These are phyloP conservation scores for Phytophthora fragariae DNA, from an alignment of 352 stramenopile species.

Conservation along the genomic window DNA sequence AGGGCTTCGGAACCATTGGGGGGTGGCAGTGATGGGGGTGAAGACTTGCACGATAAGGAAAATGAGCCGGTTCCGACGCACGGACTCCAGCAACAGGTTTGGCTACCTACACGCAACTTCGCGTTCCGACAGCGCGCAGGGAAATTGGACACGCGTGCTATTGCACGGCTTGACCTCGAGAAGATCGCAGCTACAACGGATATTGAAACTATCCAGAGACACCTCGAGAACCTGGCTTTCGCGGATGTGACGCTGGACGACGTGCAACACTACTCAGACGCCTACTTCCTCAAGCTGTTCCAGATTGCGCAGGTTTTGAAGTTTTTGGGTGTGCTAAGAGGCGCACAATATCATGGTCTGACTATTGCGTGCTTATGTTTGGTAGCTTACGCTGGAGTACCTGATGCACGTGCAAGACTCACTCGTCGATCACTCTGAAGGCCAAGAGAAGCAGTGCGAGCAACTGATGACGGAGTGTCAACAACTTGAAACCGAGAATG, in stretches of 20 bases:
- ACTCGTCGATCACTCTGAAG: constrained; percentile 69
- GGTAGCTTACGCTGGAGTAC: constrained; percentile 84
- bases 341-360: neutral
- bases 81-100: constrained; percentile 53
- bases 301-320: constrained; percentile 76
- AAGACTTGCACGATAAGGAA: constrained; percentile 29
- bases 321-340: neutral
- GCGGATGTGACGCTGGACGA: constrained; percentile 85
- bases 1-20: neutral
- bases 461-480: constrained; percentile 66
- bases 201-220: constrained; percentile 74
- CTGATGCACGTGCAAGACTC: constrained; percentile 87
- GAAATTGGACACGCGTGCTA: constrained; percentile 77
- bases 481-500: constrained; percentile 69
- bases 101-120: constrained; percentile 78
- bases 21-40: constrained; percentile 12
- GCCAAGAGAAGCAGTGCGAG: constrained; percentile 75
- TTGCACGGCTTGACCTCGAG: constrained; percentile 74
- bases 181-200: constrained; percentile 82
- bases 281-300: constrained; percentile 89
- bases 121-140: constrained; percentile 76
- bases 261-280: constrained; percentile 85
- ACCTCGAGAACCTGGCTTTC: constrained; percentile 86
- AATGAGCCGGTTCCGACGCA: constrained; percentile 20
- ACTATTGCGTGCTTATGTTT: constrained; percentile 6